A percentile compares a stretch with the other conserved stretches of the same genome.
These are phyloP conservation scores for Starmerella vaccinii DNA, from an alignment of 805 yeast species.

Conservation along the genomic window DNA sequence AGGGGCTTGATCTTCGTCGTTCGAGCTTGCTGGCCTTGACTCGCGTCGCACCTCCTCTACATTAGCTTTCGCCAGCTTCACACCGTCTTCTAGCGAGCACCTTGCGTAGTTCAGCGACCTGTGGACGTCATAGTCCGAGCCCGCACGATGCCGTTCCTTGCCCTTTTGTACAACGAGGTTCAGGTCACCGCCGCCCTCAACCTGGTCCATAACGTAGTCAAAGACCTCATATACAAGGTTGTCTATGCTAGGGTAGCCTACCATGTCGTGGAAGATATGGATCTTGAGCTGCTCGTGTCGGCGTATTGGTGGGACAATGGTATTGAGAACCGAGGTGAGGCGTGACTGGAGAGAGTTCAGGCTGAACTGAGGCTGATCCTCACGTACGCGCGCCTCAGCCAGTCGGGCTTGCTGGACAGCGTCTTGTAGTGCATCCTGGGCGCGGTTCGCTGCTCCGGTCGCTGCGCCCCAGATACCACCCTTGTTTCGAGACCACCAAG, in stretches of 20 bases:
- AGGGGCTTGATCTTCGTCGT: slow-evolving; percentile 10
- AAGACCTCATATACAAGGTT: slow-evolving; percentile 42
- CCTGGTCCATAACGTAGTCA: slow-evolving; percentile 51
- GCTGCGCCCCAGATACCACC: slow-evolving; percentile 36
- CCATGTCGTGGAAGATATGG: slow-evolving; percentile 39
- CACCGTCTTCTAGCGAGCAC: slow-evolving; percentile 75
- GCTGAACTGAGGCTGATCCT: slow-evolving; percentile 26
- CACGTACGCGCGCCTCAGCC: slow-evolving; percentile 36
- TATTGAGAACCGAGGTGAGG: slow-evolving; percentile 33
- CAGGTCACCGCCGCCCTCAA: slow-evolving; percentile 58
- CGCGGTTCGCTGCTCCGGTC: slow-evolving; percentile 25
- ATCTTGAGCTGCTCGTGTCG: slow-evolving; percentile 37
- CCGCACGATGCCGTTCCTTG: slow-evolving; percentile 32
- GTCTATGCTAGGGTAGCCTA: slow-evolving; percentile 40
- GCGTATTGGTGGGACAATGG: slow-evolving; percentile 38
- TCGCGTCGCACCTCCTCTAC: slow-evolving; percentile 54
- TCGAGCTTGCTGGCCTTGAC: slow-evolving; percentile 16
- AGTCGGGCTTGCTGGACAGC: slow-evolving; percentile 32
- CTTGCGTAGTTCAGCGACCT: slow-evolving; percentile 57
- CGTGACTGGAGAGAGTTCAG: slow-evolving; percentile 28
- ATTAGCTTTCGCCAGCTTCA: slow-evolving; percentile 78
- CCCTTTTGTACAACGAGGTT: slow-evolving; percentile 43
- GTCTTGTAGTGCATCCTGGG: slow-evolving; percentile 17
- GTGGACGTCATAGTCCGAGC: slow-evolving; percentile 29
- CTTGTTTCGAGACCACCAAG: slow-evolving; percentile 33